Evolutionary conservation across 225 moss, liverwort and hornwort genomes (phyloP), one percentile per base, ranked within the genome.

Genomic region (Anthoceros angustus): DNA sequence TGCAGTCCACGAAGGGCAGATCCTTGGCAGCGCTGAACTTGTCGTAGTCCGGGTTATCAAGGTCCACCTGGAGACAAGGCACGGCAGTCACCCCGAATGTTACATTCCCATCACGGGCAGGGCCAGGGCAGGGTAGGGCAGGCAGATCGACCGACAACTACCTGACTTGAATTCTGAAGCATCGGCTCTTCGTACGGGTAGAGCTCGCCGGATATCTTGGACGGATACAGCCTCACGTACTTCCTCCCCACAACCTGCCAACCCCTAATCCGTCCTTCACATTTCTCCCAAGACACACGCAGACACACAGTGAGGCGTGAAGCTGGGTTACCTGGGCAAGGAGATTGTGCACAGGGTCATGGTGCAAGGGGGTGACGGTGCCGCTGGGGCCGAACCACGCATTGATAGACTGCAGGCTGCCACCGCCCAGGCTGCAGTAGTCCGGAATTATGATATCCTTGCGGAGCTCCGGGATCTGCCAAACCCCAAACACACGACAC

Each of bases 101-200:
- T 20, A 6, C 42, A 21, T 4, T 42, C 16, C 10, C 1, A 43
- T 15, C n/a, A 40, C 0, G 18, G 20, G 46, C n/a, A 26, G 38
- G 40, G 26, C 9, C 2, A 39, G 41, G 0, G 18, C 12, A 5
- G 63, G 41, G 8, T 25, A 32, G 16, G 0, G 11, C 66, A 67
- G 3, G 6, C 2, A 0, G 39, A 11, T 15, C 4, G 18, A 1
- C 16, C 16, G 26, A 25, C 41, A 18, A 42, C 23, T 72, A 88
- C 95, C 95, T 95, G 91, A 71, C 95, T 95, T 21, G 88, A 88
- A 76, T 95, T 95, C 74, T 77, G 81, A 39, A 95, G 87, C 95
- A 95, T 91, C 67, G 79, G 74, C 65, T 95, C 95, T 61, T 76
- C 63, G 73, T 85, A 83, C n/a, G 95, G 91, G 74, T 91, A 84